Evolutionary conservation across 1,284 basidiomycete species (phyloP).

Genomic region (Ceratobasidium papillatum): DNA sequence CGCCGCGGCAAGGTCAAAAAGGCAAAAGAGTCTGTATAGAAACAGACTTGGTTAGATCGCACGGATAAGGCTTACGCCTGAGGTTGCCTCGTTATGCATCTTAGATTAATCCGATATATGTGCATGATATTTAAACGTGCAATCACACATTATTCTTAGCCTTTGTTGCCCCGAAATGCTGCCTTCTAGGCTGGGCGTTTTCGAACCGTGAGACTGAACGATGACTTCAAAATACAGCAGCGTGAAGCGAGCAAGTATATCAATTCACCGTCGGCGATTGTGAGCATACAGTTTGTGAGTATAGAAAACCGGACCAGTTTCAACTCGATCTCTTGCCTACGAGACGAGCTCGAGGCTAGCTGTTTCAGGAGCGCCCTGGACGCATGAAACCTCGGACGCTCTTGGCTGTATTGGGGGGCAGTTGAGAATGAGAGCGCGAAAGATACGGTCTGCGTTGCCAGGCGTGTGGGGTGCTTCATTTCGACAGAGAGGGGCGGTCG

Average conservation of each 20-base stretch:
- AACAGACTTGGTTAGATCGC: not conserved
- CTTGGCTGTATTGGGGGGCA: not conserved
- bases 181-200: not conserved
- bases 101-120: not conserved
- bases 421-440: not conserved
- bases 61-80: not conserved
- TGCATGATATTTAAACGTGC: not conserved
- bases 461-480: not conserved
- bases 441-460: not conserved
- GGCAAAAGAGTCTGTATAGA: not conserved
- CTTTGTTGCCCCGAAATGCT: not conserved
- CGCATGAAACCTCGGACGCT: not conserved
- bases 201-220: not conserved
- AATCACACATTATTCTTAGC: not conserved
- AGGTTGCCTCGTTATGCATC: not conserved
- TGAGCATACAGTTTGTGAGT: not conserved
- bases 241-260: not conserved
- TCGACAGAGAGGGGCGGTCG: not conserved
- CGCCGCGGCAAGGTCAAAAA: slow-evolving; percentile 2
- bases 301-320: not conserved
- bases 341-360: not conserved
- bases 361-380: not conserved
- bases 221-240: not conserved
- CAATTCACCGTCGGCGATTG: not conserved
- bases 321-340: not conserved